Evolutionary conservation across 441 rosid species (phyloP).

Genomic region (Rhodomyrtus psidioides): DNA sequence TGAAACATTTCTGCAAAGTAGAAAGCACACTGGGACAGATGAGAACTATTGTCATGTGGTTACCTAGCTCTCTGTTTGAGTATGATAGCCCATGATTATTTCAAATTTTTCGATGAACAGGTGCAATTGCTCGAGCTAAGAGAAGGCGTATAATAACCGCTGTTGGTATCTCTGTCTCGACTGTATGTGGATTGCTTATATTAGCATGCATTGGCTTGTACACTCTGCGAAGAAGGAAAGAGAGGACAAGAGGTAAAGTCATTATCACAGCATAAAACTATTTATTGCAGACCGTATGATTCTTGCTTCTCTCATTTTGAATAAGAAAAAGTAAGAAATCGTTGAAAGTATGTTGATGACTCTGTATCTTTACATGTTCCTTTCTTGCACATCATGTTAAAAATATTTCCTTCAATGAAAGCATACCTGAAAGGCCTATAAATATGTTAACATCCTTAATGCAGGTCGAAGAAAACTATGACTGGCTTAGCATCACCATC

Average conservation of each 20-base stretch:
- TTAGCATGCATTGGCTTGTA: neutral
- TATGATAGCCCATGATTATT: neutral
- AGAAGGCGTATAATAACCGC: neutral
- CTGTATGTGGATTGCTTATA: neutral
- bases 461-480: neutral
- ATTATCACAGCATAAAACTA: neutral
- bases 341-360: neutral
- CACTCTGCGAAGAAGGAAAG: neutral
- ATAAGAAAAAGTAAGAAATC: neutral
- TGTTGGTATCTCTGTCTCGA: neutral
- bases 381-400: neutral
- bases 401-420: neutral
- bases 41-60: neutral
- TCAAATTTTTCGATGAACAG: neutral
- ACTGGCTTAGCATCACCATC: neutral
- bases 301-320: neutral
- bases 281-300: neutral
- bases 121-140: constrained; percentile 2
- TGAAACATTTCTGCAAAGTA: neutral
- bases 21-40: neutral
- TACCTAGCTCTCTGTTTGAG: neutral
- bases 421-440: neutral
- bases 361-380: neutral
- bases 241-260: neutral
- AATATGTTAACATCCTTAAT: neutral